Percentiles rank a stretch among this genome's conserved stretches.
Evolutionary conservation across 73 alveolate genomes (phyloP).

Genomic region (Tetrahymena elliotti): DNA sequence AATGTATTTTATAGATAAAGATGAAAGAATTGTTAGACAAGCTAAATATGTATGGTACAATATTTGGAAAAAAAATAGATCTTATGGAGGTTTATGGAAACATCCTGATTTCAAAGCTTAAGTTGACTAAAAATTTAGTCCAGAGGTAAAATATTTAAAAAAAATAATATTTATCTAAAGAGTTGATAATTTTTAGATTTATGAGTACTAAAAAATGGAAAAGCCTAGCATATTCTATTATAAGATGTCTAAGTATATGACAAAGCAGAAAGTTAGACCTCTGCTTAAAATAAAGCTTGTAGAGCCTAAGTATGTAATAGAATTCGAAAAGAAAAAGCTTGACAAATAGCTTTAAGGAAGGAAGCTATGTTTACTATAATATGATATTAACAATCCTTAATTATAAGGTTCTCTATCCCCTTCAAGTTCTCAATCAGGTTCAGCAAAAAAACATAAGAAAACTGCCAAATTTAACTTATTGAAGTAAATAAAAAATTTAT

Average conservation of each 20-base stretch:
- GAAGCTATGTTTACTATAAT: neutral
- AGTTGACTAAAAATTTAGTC: conserved; percentile 3
- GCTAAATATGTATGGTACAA: neutral
- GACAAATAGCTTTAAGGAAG: neutral
- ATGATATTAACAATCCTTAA: neutral
- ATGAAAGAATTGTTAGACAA: neutral
- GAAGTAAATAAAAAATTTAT: neutral
- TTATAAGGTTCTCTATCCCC: neutral
- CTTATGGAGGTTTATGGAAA: conserved; percentile 13
- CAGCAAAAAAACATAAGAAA: neutral
- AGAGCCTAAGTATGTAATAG: neutral
- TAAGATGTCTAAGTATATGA: conserved; percentile 36
- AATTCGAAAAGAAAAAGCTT: neutral
- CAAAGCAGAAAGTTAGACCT: conserved; percentile 32
- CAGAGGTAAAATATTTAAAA: neutral
- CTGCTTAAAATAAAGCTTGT: conserved; percentile 1
- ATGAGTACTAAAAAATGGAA: neutral
- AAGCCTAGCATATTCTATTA: neutral
- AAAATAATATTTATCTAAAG: neutral
- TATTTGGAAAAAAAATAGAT: neutral
- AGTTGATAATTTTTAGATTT: conserved; percentile 4
- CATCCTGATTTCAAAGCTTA: conserved; percentile 33
- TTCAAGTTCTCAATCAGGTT: neutral
- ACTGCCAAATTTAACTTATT: neutral
- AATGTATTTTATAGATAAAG: neutral